Evolutionary conservation across 2,329 filamentous ascomycete genomes (phyloP).

Genomic region (Phialemoniopsis sp.): DNA sequence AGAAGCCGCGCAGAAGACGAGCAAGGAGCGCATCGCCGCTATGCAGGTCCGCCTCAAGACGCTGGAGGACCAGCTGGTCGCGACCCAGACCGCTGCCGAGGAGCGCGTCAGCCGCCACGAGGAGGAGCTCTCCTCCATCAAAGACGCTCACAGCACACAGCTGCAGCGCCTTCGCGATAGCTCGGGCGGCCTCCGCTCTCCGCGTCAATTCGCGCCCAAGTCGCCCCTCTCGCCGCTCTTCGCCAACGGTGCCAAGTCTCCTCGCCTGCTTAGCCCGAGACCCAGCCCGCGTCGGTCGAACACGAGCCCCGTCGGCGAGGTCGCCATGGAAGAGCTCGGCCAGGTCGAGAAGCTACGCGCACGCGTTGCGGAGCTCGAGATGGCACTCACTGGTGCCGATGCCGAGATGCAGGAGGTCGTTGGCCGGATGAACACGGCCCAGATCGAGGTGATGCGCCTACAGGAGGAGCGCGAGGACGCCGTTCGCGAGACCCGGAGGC

Average conservation of each 20-base stretch:
- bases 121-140: constrained; percentile 72
- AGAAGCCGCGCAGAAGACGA: constrained; percentile 76
- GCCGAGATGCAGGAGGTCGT: constrained; percentile 82
- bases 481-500: constrained; percentile 62
- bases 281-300: constrained; percentile 35
- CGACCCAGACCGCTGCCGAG: constrained; percentile 82
- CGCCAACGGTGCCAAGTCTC: constrained; percentile 42
- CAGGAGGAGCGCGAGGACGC: constrained; percentile 74
- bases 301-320: constrained; percentile 57
- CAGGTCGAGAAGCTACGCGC: constrained; percentile 73
- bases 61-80: constrained; percentile 79
- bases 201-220: constrained; percentile 49
- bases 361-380: constrained; percentile 81
- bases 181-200: constrained; percentile 33
- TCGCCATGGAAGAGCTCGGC: constrained; percentile 60
- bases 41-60: constrained; percentile 76
- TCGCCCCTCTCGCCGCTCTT: constrained; percentile 61
- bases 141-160: constrained; percentile 72
- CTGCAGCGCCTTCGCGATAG: constrained; percentile 67
- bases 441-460: constrained; percentile 77
- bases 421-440: constrained; percentile 73
- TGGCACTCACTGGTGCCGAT: constrained; percentile 70
- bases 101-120: constrained; percentile 80
- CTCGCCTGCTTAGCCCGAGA: constrained; percentile 37
- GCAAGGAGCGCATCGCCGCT: constrained; percentile 75